Percentiles rank a stretch among this genome's conserved stretches.
Evolutionary conservation across 805 yeast species (phyloP).

Genomic region (Kockiozyma suomiensis): DNA sequence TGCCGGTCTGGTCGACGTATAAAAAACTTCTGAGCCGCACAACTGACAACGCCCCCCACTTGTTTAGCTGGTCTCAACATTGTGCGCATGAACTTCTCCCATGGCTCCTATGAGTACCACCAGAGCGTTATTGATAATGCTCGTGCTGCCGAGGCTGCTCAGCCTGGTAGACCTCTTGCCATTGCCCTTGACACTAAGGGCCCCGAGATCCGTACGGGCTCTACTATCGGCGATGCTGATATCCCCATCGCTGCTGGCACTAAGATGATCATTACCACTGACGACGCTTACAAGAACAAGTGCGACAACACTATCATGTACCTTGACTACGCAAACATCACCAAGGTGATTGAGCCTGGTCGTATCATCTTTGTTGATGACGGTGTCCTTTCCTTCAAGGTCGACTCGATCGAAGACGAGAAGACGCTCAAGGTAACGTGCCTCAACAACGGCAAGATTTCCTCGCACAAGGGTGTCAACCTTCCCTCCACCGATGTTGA

Average conservation of each 20-base stretch:
- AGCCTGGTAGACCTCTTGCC: constrained; percentile 95
- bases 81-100: constrained; percentile 98
- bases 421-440: constrained; percentile 83
- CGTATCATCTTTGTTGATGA: constrained; percentile 93
- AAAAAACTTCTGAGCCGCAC: constrained; percentile 13
- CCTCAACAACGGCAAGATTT: constrained; percentile 92
- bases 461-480: constrained; percentile 98
- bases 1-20: not conserved
- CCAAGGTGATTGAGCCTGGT: constrained; percentile 88
- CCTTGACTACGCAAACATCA: constrained; percentile 93
- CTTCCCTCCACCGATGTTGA: constrained; percentile 99
- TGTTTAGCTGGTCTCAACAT: constrained; percentile 90
- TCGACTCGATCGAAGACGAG: constrained; percentile 76
- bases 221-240: constrained; percentile 78
- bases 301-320: constrained; percentile 83
- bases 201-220: constrained; percentile 99
- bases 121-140: constrained; percentile 96
- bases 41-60: not conserved
- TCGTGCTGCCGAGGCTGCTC: constrained; percentile 86
- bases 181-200: constrained; percentile 99
- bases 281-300: constrained; percentile 68
- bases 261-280: constrained; percentile 92
- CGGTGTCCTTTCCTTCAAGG: constrained; percentile 96
- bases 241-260: constrained; percentile 82
- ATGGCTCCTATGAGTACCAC: constrained; percentile 97